Percentiles rank a stretch among this genome's conserved stretches.
Conservation (phyloP, 345 rosid species). For the Brassica cretica region DNA sequence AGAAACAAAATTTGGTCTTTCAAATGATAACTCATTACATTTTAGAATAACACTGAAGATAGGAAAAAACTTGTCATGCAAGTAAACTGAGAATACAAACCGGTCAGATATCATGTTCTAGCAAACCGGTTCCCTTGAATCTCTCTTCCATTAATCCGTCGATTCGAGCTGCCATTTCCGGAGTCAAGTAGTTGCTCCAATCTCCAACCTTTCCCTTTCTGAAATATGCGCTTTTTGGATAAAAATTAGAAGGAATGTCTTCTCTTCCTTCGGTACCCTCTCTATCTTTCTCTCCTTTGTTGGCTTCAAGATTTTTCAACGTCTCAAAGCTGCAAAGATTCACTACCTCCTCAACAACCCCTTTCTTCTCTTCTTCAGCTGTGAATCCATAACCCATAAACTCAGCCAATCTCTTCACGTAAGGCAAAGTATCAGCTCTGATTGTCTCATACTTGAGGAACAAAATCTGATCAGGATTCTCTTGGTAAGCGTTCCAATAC, state of each 20-base stretch:
- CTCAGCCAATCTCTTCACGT: too few relatives aligned
- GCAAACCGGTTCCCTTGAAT: neutral
- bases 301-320: neutral
- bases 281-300: neutral
- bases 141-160: neutral
- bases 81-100: too few relatives aligned
- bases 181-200: neutral
- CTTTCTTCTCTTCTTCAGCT: too few relatives aligned
- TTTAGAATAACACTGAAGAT: too few relatives aligned
- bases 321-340: neutral
- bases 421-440: neutral
- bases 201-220: neutral
- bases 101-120: neutral
- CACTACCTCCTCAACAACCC: too few relatives aligned
- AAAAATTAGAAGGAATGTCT: neutral
- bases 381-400: too few relatives aligned
- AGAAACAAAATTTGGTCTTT: too few relatives aligned
- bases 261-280: neutral
- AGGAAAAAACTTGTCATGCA: too few relatives aligned
- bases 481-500: neutral
- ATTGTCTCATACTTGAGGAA: neutral
- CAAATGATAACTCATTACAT: too few relatives aligned
- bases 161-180: neutral
- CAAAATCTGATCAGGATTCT: neutral
- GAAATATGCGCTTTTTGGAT: neutral